Evolutionary conservation across 2,329 filamentous ascomycete species (phyloP).

Genomic region (Epichloe scottii): DNA sequence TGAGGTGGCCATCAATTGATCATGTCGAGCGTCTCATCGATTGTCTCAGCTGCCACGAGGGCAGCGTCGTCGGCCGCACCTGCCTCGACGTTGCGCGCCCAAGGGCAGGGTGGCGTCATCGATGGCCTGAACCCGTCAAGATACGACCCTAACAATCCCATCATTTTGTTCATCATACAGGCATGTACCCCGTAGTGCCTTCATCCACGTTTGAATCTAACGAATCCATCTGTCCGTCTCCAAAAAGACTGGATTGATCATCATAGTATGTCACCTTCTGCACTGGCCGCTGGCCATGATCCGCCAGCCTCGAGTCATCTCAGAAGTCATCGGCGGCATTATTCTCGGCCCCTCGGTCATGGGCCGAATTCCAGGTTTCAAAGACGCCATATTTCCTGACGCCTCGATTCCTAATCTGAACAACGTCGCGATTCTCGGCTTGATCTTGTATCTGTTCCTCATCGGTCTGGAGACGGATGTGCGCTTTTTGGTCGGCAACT

Average conservation of each 20-base stretch:
- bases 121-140: slow-evolving; percentile 56
- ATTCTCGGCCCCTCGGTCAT: slow-evolving; percentile 78
- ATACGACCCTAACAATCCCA: slow-evolving; percentile 59
- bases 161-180: slow-evolving; percentile 69
- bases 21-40: slow-evolving; percentile 6
- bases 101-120: slow-evolving; percentile 48
- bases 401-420: slow-evolving; percentile 63
- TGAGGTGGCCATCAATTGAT: background rate
- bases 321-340: slow-evolving; percentile 76
- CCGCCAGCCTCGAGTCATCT: slow-evolving; percentile 70
- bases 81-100: slow-evolving; percentile 17
- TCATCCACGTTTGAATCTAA: too few relatives aligned
- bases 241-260: slow-evolving; percentile 28
- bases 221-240: background rate
- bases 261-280: slow-evolving; percentile 38
- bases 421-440: slow-evolving; percentile 69
- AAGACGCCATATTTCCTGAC: slow-evolving; percentile 60
- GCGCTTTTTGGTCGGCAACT: slow-evolving; percentile 64
- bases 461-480: slow-evolving; percentile 82
- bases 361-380: slow-evolving; percentile 73
- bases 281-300: slow-evolving; percentile 68
- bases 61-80: slow-evolving; percentile 16
- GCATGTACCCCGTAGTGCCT: slow-evolving; percentile 11
- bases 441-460: slow-evolving; percentile 77
- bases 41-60: slow-evolving; percentile 11